Evolutionary conservation across 768 basidiomycete species (phyloP).

Genomic region (Naganishia friedmannii): DNA sequence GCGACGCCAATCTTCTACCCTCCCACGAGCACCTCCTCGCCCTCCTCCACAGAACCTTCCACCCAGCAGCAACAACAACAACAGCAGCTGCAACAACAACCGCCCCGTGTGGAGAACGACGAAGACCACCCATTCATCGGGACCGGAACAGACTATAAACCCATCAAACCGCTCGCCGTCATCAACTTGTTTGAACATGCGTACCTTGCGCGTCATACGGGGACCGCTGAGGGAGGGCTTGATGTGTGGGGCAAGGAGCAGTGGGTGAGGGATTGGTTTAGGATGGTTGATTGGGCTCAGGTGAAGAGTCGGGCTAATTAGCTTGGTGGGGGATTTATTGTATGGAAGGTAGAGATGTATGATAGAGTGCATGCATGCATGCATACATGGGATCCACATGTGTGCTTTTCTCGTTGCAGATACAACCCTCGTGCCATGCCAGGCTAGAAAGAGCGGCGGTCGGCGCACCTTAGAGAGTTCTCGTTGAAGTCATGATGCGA

Average conservation of each 20-base stretch:
- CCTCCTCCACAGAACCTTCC: too few relatives aligned
- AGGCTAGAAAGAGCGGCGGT: too few relatives aligned
- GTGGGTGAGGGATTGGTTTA: conserved; percentile 50
- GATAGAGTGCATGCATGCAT: too few relatives aligned
- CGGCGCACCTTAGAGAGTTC: too few relatives aligned
- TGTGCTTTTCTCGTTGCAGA: too few relatives aligned
- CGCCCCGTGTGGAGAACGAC: too few relatives aligned
- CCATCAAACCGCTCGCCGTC: conserved; percentile 42
- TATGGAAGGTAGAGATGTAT: too few relatives aligned
- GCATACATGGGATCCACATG: too few relatives aligned
- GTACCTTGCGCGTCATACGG: conserved; percentile 45
- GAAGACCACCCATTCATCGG: conserved; percentile 24
- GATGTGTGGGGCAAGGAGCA: conserved; percentile 38
- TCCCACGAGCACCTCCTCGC: conserved; percentile 54
- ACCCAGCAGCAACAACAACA: too few relatives aligned
- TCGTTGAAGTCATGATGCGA: too few relatives aligned
- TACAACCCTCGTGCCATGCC: too few relatives aligned
- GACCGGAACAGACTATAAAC: not conserved
- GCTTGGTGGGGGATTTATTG: not conserved
- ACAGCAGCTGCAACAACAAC: too few relatives aligned
- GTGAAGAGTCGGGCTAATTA: conserved; percentile 18
- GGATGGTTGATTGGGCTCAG: conserved; percentile 42
- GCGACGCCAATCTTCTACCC: conserved; percentile 58
- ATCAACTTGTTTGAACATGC: conserved; percentile 48
- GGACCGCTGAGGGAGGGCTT: conserved; percentile 15